A percentile compares a stretch with the other conserved stretches of the same genome.
Evolutionary conservation across 495 filamentous ascomycete genomes (phyloP).

Genomic region (Haplographium delicatum): DNA sequence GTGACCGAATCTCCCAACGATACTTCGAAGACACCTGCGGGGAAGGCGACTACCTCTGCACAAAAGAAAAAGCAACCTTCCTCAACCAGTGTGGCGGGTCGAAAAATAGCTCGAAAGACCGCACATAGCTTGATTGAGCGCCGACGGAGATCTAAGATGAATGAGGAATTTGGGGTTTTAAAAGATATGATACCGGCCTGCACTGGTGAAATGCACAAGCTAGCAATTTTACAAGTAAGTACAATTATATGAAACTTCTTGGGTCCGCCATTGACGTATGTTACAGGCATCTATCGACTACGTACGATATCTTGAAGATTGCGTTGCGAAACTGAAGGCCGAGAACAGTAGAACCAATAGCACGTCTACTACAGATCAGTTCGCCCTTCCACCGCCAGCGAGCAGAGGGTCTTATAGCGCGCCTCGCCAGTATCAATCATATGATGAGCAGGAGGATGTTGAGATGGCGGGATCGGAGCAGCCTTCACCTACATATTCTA

Average conservation of each 20-base stretch:
- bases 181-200: conserved; percentile 97
- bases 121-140: conserved; percentile 95
- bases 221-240: conserved; percentile 87
- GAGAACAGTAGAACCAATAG: conserved; percentile 36
- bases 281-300: conserved; percentile 90
- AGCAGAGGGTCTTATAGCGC: conserved; percentile 14
- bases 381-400: conserved; percentile 22
- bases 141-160: conserved; percentile 92
- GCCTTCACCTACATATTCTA: conserved; percentile 19
- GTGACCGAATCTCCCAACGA: conserved; percentile 20
- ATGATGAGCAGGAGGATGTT: conserved; percentile 33
- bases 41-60: conserved; percentile 36
- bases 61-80: conserved; percentile 65
- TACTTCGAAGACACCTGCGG: conserved; percentile 16
- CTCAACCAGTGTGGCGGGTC: conserved; percentile 72
- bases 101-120: conserved; percentile 93
- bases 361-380: conserved; percentile 24
- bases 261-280: neutral
- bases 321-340: conserved; percentile 74
- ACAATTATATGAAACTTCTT: too few relatives aligned
- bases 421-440: conserved; percentile 14
- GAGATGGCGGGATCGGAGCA: conserved; percentile 36
- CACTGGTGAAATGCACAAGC: conserved; percentile 89
- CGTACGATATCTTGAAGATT: conserved; percentile 88
- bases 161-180: conserved; percentile 91